A percentile compares a stretch with the other conserved stretches of the same genome.
These are phyloP conservation scores for Singerocomus inundabilis DNA, from an alignment of 1,284 basidiomycete genomes.

Conservation along the genomic window DNA sequence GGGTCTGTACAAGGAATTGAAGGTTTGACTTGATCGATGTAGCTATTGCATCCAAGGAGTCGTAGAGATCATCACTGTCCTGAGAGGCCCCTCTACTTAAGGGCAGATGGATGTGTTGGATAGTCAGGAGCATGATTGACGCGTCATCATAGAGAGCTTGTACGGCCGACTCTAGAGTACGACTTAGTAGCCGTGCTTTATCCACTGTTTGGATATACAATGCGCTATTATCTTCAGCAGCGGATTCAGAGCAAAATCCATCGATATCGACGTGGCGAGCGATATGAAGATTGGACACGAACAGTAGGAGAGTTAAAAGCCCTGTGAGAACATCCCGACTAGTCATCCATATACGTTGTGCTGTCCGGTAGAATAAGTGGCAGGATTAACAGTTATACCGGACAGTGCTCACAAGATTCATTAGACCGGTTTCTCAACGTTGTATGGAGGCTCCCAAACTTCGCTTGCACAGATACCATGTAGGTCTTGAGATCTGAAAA, in stretches of 20 bases:
- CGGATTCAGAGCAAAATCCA: slow-evolving; percentile 54
- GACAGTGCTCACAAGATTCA: slow-evolving; percentile 41
- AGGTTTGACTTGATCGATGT: slow-evolving; percentile 54
- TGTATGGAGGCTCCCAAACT: slow-evolving; percentile 41
- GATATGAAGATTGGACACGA: slow-evolving; percentile 68
- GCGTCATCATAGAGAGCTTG: slow-evolving; percentile 75
- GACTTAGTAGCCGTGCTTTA: slow-evolving; percentile 61
- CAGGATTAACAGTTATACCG: neutral
- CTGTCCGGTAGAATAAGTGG: slow-evolving; percentile 19
- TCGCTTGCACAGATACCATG: slow-evolving; percentile 49
- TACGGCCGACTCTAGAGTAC: slow-evolving; percentile 62
- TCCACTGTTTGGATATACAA: slow-evolving; percentile 63
- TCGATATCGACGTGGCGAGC: slow-evolving; percentile 78
- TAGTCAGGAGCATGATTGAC: slow-evolving; percentile 51
- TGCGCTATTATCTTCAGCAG: slow-evolving; percentile 39
- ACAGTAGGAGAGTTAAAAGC: slow-evolving; percentile 54
- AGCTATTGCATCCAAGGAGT: slow-evolving; percentile 48
- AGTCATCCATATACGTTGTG: slow-evolving; percentile 29
- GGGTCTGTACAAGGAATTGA: slow-evolving; percentile 51
- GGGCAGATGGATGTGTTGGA: slow-evolving; percentile 50
- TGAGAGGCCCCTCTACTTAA: slow-evolving; percentile 33
- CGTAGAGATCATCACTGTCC: slow-evolving; percentile 41
- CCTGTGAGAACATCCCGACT: slow-evolving; percentile 53
- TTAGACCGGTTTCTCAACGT: slow-evolving; percentile 38
- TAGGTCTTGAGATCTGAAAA: slow-evolving; percentile 52